A percentile compares a stretch with the other conserved stretches of the same genome.
Conservation (phyloP, 1,284 basidiomycete species). For the Ganoderma resinaceum region DNA sequence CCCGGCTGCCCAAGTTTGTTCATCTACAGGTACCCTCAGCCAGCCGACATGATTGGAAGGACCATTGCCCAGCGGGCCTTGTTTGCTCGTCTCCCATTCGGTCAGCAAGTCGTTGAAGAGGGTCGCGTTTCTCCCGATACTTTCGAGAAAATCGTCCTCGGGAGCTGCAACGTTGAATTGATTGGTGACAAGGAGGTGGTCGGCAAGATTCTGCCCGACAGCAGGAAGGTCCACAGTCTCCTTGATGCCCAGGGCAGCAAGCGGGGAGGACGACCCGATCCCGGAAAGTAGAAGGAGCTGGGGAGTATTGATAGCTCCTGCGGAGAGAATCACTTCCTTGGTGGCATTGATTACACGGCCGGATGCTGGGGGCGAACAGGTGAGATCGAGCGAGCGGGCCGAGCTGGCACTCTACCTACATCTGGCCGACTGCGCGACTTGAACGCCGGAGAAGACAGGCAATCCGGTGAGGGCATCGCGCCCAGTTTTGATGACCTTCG, state of each 20-base stretch:
- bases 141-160: slow-evolving; percentile 34
- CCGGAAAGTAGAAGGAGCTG: slow-evolving; percentile 37
- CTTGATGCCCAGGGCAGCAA: slow-evolving; percentile 28
- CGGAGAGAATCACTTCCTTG: slow-evolving; percentile 39
- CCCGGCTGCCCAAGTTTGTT: slow-evolving; percentile 17
- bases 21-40: slow-evolving; percentile 26
- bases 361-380: neutral
- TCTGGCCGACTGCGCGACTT: slow-evolving; percentile 36
- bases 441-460: slow-evolving; percentile 42
- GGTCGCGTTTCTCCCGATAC: slow-evolving; percentile 30
- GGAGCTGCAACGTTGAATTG: slow-evolving; percentile 42
- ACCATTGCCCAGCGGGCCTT: slow-evolving; percentile 25
- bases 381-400: neutral
- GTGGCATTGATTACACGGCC: slow-evolving; percentile 19
- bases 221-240: slow-evolving; percentile 28
- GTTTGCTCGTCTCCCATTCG: slow-evolving; percentile 37
- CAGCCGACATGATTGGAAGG: slow-evolving; percentile 30
- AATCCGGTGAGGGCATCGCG: slow-evolving; percentile 14
- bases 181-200: slow-evolving; percentile 42
- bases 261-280: slow-evolving; percentile 29
- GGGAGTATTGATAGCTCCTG: slow-evolving; percentile 35
- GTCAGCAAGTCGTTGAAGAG: slow-evolving; percentile 26
- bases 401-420: slow-evolving; percentile 21
- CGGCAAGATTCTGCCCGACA: slow-evolving; percentile 35
- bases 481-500: slow-evolving; percentile 42